Evolutionary conservation across 2,329 filamentous ascomycete species (phyloP).

Genomic region (Emydomyces testavorans): DNA sequence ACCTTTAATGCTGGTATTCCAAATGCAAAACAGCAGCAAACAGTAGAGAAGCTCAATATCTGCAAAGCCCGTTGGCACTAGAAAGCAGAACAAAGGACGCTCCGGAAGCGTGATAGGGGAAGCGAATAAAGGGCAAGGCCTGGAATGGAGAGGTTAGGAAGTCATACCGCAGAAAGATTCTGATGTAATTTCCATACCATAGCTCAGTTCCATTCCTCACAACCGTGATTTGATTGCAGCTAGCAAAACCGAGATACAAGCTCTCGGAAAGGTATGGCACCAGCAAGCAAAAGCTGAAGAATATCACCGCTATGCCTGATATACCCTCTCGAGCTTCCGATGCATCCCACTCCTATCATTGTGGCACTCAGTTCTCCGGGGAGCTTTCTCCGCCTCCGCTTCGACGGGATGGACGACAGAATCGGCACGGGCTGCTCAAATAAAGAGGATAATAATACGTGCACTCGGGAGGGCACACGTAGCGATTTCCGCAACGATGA

Average conservation of each 20-base stretch:
- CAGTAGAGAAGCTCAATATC: too few relatives aligned
- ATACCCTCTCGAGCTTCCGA: background rate
- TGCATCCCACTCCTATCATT: background rate
- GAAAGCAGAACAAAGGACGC: too few relatives aligned
- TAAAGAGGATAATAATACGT: conserved; percentile 14
- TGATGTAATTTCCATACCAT: background rate
- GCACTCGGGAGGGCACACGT: conserved; percentile 14
- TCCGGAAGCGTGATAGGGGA: too few relatives aligned
- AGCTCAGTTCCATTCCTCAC: too few relatives aligned
- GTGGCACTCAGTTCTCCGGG: background rate
- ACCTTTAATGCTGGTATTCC: too few relatives aligned
- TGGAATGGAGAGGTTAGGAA: background rate
- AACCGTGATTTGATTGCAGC: too few relatives aligned
- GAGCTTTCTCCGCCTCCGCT: background rate
- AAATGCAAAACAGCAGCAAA: too few relatives aligned
- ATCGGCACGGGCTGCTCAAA: conserved; percentile 14
- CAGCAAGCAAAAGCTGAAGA: too few relatives aligned
- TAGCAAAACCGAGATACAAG: too few relatives aligned
- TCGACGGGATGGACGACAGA: conserved; percentile 13
- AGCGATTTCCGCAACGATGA: conserved; percentile 15
- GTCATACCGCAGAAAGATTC: background rate
- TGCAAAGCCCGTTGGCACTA: background rate
- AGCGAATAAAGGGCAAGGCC: background rate
- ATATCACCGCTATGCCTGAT: too few relatives aligned
- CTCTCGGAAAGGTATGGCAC: too few relatives aligned